Evolutionary conservation across 1,139 yeast species (phyloP).

Genomic region (Nakaseomyces uthaithaninus): DNA sequence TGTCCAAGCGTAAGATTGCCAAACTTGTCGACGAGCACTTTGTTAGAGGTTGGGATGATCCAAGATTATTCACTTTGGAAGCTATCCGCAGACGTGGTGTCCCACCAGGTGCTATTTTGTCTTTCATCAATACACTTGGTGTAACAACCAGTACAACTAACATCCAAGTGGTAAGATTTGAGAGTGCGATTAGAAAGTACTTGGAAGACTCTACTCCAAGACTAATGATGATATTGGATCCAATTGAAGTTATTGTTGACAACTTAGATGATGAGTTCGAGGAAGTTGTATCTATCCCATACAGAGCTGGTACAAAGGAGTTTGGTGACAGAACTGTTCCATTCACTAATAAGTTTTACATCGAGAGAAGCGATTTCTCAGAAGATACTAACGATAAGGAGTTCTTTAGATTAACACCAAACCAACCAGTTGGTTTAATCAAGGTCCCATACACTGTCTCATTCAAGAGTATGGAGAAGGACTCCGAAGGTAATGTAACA

Average conservation of each 20-base stretch:
- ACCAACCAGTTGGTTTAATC: slow-evolving; percentile 90
- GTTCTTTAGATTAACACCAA: slow-evolving; percentile 85
- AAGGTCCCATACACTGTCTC: slow-evolving; percentile 80
- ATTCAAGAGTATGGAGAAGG: slow-evolving; percentile 58
- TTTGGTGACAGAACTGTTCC: slow-evolving; percentile 72
- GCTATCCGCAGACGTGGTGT: slow-evolving; percentile 96
- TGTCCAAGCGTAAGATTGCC: slow-evolving; percentile 93
- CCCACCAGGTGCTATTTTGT: slow-evolving; percentile 97
- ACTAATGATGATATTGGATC: slow-evolving; percentile 86
- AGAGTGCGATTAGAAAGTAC: slow-evolving; percentile 76
- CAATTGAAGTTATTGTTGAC: slow-evolving; percentile 74
- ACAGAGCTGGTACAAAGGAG: slow-evolving; percentile 72
- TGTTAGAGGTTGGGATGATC: slow-evolving; percentile 98
- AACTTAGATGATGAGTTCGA: slow-evolving; percentile 69
- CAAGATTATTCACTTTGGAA: slow-evolving; percentile 88
- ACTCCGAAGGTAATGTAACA: slow-evolving; percentile 48
- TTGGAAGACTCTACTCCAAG: slow-evolving; percentile 91
- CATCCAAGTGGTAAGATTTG: slow-evolving; percentile 85
- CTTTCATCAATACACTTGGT: slow-evolving; percentile 90
- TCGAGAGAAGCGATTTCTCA: slow-evolving; percentile 80
- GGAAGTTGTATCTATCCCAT: slow-evolving; percentile 71
- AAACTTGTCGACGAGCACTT: slow-evolving; percentile 71
- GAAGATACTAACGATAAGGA: slow-evolving; percentile 50
- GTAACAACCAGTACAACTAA: slow-evolving; percentile 91
- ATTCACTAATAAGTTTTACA: slow-evolving; percentile 68